Evolutionary conservation across 352 stramenopile species (phyloP), one percentile per base, ranked within the genome.

Genomic region (Peronospora farinosa): DNA sequence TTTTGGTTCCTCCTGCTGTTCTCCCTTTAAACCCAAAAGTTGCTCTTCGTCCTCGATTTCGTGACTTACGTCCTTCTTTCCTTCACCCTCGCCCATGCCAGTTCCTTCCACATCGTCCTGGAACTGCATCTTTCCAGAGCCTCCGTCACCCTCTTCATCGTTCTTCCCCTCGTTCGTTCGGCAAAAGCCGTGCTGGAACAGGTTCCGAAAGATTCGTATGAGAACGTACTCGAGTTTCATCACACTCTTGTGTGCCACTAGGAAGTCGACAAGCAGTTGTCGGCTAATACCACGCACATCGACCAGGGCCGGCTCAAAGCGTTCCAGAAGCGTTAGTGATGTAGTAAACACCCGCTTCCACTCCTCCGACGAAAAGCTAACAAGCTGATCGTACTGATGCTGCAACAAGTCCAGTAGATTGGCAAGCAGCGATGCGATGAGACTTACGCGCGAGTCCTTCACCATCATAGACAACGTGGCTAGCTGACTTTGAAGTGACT

Each of bases 11-110:
- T 84, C 56, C 33, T 95, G 68, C 25, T 96, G 77, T 11, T 97
- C 94, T 40, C 84, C 86, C 72, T 99, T 97, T 13, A 99, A 69
- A 4, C 97, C 97, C 2, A 99, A 72, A n/a, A 99, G 69, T 69
- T 99, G 97, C 37, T 99, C 97, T 74, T 99, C 97, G 53, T 99
- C 97, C 57, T 99, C 96, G 28, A 99, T 97, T 65, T 99, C 85
- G 54, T 99, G 86, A 15, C 91, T 99, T 17, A 99, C 97, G 69
- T 99, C 97, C 59, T 99, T 97, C 57, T 96, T 98, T 65, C 79
- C 96, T 41, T 99, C 95, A 16, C 97, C 97, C 84, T 99, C 96
- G 27, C 97, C 97, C 96, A 99, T 99, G 16, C 97, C 97, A 10
- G 96, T 99, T 40, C 97, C 97, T 49, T 99, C 97, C 8, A 98